These are phyloP conservation scores for Hyparrhenia diplandra DNA, from an alignment of 176 grass and related monocot species.

Conservation along the genomic window DNA sequence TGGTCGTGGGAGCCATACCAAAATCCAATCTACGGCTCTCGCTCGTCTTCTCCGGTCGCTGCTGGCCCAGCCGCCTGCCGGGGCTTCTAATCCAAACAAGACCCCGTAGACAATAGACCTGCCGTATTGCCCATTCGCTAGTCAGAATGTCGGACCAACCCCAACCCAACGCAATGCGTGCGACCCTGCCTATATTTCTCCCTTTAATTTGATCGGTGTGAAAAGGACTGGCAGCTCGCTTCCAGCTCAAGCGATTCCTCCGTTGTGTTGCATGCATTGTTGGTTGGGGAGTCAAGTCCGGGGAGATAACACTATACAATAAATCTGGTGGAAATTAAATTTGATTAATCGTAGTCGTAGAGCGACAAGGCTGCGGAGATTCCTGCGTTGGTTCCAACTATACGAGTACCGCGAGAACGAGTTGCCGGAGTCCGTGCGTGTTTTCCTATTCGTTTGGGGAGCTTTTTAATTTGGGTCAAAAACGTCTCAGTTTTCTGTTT, in stretches of 20 bases:
- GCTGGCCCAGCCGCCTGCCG: slow-evolving; percentile 23
- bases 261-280: slow-evolving; percentile 17
- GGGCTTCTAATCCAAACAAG: slow-evolving; percentile 39
- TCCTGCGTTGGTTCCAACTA: slow-evolving; percentile 27
- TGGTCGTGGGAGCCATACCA: background rate
- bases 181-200: background rate
- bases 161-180: background rate
- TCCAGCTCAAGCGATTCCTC: slow-evolving; percentile 43
- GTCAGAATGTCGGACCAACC: background rate
- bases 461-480: background rate
- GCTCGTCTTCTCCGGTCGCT: background rate
- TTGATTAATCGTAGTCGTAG: background rate
- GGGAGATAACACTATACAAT: background rate
- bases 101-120: background rate
- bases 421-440: background rate
- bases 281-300: slow-evolving; percentile 9
- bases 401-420: background rate
- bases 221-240: slow-evolving; percentile 39
- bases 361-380: background rate
- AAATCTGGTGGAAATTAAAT: background rate
- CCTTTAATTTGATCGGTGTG: background rate
- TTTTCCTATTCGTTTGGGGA: background rate
- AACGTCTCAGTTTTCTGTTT: background rate
- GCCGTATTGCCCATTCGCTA: background rate
- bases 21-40: background rate